phyloP scores from a whole-genome alignment of 768 basidiomycete genomes.

The Boletus reticulatus region DNA sequence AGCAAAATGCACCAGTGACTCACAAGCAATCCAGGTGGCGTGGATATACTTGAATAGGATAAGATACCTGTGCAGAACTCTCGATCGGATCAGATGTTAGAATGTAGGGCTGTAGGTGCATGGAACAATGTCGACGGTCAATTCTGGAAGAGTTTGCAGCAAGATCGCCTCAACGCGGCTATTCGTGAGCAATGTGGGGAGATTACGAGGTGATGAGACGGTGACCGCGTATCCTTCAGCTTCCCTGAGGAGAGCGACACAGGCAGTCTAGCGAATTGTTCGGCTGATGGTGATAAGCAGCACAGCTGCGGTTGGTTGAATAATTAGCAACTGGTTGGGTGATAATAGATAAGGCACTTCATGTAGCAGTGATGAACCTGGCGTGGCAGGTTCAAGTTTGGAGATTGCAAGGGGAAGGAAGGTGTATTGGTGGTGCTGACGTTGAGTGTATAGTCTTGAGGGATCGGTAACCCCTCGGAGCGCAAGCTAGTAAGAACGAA shows the following conservation, averaged over 20 bases:
- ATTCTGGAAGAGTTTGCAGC: background rate
- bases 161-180: background rate
- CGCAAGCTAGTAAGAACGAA: no score
- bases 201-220: background rate
- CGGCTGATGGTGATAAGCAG: background rate
- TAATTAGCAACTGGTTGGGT: background rate
- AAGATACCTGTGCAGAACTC: slow-evolving; percentile 15
- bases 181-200: background rate
- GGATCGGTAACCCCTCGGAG: no score
- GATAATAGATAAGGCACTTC: background rate
- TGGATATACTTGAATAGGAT: slow-evolving; percentile 4
- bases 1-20: background rate
- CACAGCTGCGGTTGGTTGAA: background rate
- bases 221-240: background rate
- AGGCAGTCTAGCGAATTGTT: background rate
- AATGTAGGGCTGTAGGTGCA: background rate
- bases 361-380: background rate
- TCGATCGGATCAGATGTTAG: slow-evolving; percentile 21
- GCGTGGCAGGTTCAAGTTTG: background rate
- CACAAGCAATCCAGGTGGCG: slow-evolving; percentile 11
- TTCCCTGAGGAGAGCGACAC: background rate
- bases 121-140: background rate
- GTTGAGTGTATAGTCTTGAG: no score
- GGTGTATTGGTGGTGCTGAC: no score
- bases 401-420: no score